phyloP scores from a whole-genome alignment of 352 stramenopile species.

The Phytophthora litchii region DNA sequence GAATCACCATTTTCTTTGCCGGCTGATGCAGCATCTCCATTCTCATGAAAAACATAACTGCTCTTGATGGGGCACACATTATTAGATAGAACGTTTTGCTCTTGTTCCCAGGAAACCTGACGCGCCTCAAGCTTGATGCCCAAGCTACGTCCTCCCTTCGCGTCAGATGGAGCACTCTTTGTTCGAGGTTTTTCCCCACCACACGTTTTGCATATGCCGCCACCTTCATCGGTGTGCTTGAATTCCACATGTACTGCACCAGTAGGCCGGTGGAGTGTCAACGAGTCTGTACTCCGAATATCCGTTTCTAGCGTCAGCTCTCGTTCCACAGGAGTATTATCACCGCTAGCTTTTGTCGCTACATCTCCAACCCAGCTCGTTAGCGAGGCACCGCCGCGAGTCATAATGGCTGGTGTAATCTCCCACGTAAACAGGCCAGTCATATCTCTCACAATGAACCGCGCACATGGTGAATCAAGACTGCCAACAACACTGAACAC shows the following conservation, averaged over 20 bases:
- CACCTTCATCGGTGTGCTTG: constrained; percentile 44
- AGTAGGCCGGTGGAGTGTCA: constrained; percentile 49
- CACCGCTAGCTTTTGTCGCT: not conserved
- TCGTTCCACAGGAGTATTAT: constrained; percentile 33
- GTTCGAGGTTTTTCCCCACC: constrained; percentile 57
- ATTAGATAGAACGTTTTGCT: constrained; percentile 68
- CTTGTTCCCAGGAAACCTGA: constrained; percentile 66
- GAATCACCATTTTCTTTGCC: constrained; percentile 32
- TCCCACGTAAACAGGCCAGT: constrained; percentile 88
- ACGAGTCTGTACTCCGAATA: constrained; percentile 30
- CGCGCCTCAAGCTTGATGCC: constrained; percentile 46
- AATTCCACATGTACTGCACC: constrained; percentile 67
- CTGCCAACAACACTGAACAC: constrained; percentile 86
- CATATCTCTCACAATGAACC: constrained; percentile 86
- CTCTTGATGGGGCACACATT: constrained; percentile 71
- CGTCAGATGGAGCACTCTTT: constrained; percentile 29
- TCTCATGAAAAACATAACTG: constrained; percentile 81
- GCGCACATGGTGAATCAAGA: constrained; percentile 72
- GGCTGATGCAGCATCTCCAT: constrained; percentile 22
- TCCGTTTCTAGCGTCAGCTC: constrained; percentile 52
- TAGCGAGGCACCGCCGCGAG: constrained; percentile 21
- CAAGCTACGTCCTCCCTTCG: constrained; percentile 23
- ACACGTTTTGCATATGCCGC: constrained; percentile 53
- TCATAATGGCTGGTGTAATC: constrained; percentile 53
- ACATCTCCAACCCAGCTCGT: constrained; percentile 18